phyloP scores from a whole-genome alignment of 352 stramenopile species.

The Globisporangium radiosum region DNA sequence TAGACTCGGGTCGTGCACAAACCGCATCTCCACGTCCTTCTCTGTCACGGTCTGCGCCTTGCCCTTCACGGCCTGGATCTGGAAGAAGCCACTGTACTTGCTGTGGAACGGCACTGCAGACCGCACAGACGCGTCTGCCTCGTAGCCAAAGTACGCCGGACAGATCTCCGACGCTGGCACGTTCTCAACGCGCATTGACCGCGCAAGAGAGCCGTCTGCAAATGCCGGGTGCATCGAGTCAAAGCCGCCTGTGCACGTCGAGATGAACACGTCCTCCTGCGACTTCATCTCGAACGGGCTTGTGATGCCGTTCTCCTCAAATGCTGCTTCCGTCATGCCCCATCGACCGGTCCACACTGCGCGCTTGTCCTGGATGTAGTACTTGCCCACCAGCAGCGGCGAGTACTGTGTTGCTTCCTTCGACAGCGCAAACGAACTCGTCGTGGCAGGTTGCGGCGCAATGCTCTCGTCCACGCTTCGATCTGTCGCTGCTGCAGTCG shows the following conservation, averaged over 20 bases:
- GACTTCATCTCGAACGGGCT: constrained; percentile 86
- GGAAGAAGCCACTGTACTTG: constrained; percentile 83
- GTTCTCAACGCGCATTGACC: constrained; percentile 48
- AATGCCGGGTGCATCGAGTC: constrained; percentile 48
- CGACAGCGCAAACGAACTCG: constrained; percentile 21
- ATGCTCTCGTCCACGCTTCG: too few relatives aligned
- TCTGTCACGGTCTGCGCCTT: constrained; percentile 77
- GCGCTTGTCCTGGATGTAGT: constrained; percentile 79
- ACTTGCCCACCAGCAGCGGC: constrained; percentile 70
- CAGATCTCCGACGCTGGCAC: constrained; percentile 27
- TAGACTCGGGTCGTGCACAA: constrained; percentile 65
- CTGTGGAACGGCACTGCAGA: constrained; percentile 72
- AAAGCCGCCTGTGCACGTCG: constrained; percentile 22
- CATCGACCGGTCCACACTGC: constrained; percentile 74
- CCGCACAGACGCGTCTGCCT: constrained; percentile 43
- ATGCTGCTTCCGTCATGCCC: constrained; percentile 82
- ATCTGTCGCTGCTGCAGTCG: not conserved
- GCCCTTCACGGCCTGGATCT: constrained; percentile 82
- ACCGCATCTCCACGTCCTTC: constrained; percentile 75
- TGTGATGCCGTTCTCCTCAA: constrained; percentile 64
- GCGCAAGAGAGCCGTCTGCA: constrained; percentile 32
- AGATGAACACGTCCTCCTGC: constrained; percentile 70
- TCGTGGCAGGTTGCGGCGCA: not conserved
- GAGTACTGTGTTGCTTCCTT: constrained; percentile 62
- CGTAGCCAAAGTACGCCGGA: constrained; percentile 61